These are phyloP conservation scores for Hevea brasiliensis DNA, from an alignment of 345 rosid genomes.

Conservation along the genomic window DNA sequence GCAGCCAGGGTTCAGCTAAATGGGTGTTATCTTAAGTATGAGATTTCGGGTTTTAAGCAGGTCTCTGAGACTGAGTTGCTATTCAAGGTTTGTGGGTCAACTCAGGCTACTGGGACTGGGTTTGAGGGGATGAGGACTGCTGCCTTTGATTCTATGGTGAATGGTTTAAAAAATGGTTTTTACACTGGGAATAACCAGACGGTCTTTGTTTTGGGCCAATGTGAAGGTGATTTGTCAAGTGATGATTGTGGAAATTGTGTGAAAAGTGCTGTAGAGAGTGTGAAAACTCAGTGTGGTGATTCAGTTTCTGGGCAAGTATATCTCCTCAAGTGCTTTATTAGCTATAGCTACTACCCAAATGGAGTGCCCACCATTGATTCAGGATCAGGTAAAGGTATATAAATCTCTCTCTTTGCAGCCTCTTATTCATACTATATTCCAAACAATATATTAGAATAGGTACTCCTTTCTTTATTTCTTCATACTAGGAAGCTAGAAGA, in stretches of 20 bases:
- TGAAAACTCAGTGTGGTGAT: conserved; percentile 55
- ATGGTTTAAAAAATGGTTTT: conserved; percentile 51
- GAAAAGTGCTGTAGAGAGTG: conserved; percentile 53
- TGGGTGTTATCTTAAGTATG: conserved; percentile 68
- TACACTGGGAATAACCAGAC: conserved; percentile 56
- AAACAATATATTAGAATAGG: neutral
- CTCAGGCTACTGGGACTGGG: conserved; percentile 32
- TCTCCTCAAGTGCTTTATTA: conserved; percentile 72
- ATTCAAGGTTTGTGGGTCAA: conserved; percentile 59
- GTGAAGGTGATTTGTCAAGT: conserved; percentile 71
- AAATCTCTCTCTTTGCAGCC: neutral
- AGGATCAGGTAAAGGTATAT: conserved; percentile 19
- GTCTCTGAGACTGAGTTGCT: conserved; percentile 49
- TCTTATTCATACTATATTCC: neutral
- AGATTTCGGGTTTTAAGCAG: conserved; percentile 55
- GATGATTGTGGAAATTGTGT: conserved; percentile 65
- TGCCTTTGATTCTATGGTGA: conserved; percentile 46
- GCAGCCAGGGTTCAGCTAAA: conserved; percentile 70
- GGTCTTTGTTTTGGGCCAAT: conserved; percentile 66
- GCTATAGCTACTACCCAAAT: conserved; percentile 76
- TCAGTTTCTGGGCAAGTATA: conserved; percentile 70
- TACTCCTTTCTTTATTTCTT: neutral
- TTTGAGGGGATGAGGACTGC: conserved; percentile 44
- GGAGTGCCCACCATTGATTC: conserved; percentile 60
- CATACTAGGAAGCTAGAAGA: neutral